Evolutionary conservation across 192 early-diverging fungal species (phyloP), one percentile per base, ranked within the genome.

Genomic region (Coemansia sp.): DNA sequence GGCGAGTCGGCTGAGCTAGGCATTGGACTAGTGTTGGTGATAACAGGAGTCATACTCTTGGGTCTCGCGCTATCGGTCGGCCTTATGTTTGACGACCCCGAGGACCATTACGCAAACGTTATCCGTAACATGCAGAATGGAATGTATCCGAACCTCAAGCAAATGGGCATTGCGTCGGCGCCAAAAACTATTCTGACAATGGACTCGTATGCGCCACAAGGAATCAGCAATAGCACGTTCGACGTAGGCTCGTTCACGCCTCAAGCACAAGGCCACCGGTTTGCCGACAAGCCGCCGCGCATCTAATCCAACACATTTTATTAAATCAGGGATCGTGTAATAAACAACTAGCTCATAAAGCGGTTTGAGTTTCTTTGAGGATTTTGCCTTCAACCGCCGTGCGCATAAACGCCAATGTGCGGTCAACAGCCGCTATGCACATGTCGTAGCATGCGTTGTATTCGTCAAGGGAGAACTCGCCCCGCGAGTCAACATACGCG

Each of bases 401-500:
- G 59, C 88, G 73, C 63, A 92, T 86, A 54, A 92, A 92, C 40
- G 78, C 84, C 34, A 75, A 24, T 44, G 74, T 66, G 40, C 81
- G 76, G 20, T 84, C 71, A 0, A 73, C 64, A 18, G 84, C 74
- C 24, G 63, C 56, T 14, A 50, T 55, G 34, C 75, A 73, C n/a
- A 77, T 28, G 36, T 73, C 71, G 38, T 61, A 71, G 66, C 80
- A 77, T 12, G 40, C 28, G 60, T 68, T 42, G 55, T 78, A 82
- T 34, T 82, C 82, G 18, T 86, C 83, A 42, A 88, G 80, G 2
- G 83, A 82, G 73, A 89, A 96, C 28, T 83, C 58, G 42, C 94
- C 94, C 31, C 74, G 80, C 49, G 91, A 93, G 28, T 94, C 86
- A 14, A 80, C 85, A 60, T 85, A 86, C 9, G 93, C 60, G 3